Conservation (phyloP, 2,329 filamentous ascomycete species). For the Pestalotiopsis sp. region DNA sequence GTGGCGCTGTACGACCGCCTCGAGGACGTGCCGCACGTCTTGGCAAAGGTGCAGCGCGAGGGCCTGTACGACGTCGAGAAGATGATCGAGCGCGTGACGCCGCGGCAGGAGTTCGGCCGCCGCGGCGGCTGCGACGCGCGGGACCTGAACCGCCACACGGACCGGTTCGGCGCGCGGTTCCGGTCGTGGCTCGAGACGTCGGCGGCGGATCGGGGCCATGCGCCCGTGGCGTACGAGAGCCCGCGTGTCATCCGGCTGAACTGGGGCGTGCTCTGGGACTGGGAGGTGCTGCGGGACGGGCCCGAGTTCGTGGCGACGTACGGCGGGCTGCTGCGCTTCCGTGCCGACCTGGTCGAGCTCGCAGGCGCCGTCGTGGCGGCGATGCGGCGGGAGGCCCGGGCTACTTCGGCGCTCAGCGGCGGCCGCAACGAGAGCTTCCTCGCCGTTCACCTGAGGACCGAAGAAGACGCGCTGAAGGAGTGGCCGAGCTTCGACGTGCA, state of each 20-base stretch:
- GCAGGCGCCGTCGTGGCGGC: constrained; percentile 20
- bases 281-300: constrained; percentile 46
- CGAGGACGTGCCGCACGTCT: constrained; percentile 38
- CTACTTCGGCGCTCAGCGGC: constrained; percentile 19
- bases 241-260: constrained; percentile 38
- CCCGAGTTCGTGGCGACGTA: constrained; percentile 46
- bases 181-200: constrained; percentile 27
- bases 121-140: constrained; percentile 39
- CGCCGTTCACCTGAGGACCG: constrained; percentile 48
- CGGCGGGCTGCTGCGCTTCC: constrained; percentile 44
- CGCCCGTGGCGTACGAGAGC: constrained; percentile 21
- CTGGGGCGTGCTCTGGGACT: constrained; percentile 48
- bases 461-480: constrained; percentile 43
- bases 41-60: constrained; percentile 28
- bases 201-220: constrained; percentile 20
- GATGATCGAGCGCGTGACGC: constrained; percentile 38
- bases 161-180: constrained; percentile 35
- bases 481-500: constrained; percentile 48
- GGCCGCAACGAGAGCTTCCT: constrained; percentile 26
- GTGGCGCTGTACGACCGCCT: constrained; percentile 37
- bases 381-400: constrained; percentile 26
- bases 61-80: constrained; percentile 15
- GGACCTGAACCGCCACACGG: constrained; percentile 41
- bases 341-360: constrained; percentile 32
- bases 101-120: constrained; percentile 34